These are phyloP conservation scores for Hymenoscyphus fraxineus DNA, from an alignment of 2,329 filamentous ascomycete genomes.

Conservation along the genomic window DNA sequence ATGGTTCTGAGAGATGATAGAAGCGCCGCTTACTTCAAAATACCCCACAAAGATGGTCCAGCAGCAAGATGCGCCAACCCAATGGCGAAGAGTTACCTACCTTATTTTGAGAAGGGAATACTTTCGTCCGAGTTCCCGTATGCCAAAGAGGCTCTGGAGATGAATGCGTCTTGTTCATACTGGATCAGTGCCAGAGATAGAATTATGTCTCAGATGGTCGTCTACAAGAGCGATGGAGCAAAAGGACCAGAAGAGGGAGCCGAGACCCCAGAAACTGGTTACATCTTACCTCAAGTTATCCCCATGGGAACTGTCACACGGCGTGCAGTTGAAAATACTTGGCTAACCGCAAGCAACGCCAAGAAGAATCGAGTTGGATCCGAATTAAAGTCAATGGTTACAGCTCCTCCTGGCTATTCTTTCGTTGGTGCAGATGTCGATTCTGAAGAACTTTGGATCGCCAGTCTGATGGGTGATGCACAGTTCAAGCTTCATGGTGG, in stretches of 20 bases:
- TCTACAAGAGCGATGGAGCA: constrained; percentile 67
- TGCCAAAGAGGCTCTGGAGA: constrained; percentile 91
- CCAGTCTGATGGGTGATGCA: constrained; percentile 88
- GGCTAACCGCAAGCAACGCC: constrained; percentile 96
- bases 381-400: constrained; percentile 95
- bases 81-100: constrained; percentile 83
- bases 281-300: constrained; percentile 91
- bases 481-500: constrained; percentile 94
- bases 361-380: constrained; percentile 95
- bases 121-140: constrained; percentile 84
- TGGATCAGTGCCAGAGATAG: constrained; percentile 96
- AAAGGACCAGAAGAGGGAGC: constrained; percentile 22
- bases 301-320: constrained; percentile 98
- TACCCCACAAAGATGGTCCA: constrained; percentile 94
- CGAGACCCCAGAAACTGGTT: constrained; percentile 51
- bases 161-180: constrained; percentile 98
- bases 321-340: constrained; percentile 93
- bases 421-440: constrained; percentile 98
- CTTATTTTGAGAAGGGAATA: constrained; percentile 86
- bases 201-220: constrained; percentile 92
- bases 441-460: constrained; percentile 97
- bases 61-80: constrained; percentile 79
- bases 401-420: constrained; percentile 81
- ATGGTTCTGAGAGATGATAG: constrained; percentile 61
- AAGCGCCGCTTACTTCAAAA: constrained; percentile 74